phyloP scores from a whole-genome alignment of 1,284 basidiomycete species.

The Boletellus deceptivus region DNA sequence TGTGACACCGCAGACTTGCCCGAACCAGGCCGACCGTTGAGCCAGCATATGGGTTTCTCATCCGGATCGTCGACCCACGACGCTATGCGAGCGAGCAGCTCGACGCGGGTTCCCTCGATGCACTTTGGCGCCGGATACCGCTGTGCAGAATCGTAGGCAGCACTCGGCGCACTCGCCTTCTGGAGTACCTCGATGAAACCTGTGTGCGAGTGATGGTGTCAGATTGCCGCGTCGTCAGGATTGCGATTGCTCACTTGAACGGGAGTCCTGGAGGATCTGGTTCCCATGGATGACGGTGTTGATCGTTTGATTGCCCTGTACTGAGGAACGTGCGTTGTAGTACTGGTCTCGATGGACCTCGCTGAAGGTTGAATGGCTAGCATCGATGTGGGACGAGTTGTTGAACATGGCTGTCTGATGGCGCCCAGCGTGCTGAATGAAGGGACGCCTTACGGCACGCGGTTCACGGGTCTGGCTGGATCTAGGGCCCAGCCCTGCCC shows the following conservation, averaged over 20 bases:
- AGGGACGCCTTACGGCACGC: background rate
- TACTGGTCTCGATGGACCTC: slow-evolving; percentile 20
- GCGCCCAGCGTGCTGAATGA: too few species aligned
- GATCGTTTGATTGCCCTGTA: slow-evolving; percentile 16
- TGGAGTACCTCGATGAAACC: slow-evolving; percentile 13
- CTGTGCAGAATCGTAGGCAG: slow-evolving; percentile 18
- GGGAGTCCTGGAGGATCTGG: slow-evolving; percentile 15
- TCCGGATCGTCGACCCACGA: slow-evolving; percentile 16
- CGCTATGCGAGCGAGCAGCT: slow-evolving; percentile 15
- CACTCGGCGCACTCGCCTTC: slow-evolving; percentile 20
- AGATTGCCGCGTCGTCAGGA: background rate
- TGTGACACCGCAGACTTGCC: slow-evolving; percentile 25
- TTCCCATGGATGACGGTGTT: slow-evolving; percentile 15
- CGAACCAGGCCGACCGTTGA: slow-evolving; percentile 20
- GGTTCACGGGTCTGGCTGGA: too few species aligned
- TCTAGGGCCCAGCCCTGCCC: too few species aligned
- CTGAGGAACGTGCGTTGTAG: slow-evolving; percentile 3
- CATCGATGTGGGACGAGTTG: slow-evolving; percentile 19
- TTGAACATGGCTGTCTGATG: slow-evolving; percentile 17
- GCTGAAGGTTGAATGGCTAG: slow-evolving; percentile 15
- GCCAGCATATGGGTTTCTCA: slow-evolving; percentile 17
- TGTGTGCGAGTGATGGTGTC: background rate
- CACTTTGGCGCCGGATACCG: slow-evolving; percentile 24
- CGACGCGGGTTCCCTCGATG: slow-evolving; percentile 22
- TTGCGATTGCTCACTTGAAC: slow-evolving; percentile 4